Evolutionary conservation across 345 rosid genomes (phyloP), one percentile per base, ranked within the genome.

Genomic region (Gossypium stocksii): DNA sequence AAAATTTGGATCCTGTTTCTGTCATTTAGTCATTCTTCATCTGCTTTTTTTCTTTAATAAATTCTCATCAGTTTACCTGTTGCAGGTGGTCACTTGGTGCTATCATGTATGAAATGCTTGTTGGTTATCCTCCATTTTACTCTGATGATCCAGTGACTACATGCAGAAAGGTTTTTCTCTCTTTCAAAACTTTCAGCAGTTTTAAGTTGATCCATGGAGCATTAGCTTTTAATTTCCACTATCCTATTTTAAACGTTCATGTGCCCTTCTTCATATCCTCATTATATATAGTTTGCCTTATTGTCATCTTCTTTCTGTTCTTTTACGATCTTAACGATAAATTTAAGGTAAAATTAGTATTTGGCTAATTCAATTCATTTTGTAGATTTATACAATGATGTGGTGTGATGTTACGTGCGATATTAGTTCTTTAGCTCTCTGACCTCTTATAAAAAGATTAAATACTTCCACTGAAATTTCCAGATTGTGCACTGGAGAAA

Each of bases 401-500:
- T 65, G 69, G 19, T 19, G 16, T 44, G n/a, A 51, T 51, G 56
- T 51, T 51, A 15, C 4, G 9, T 64, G 69, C 43, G 51, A 43
- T 41, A 2, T 56, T 20, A 51, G 25, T 51, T 49, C 3, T 27
- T 23, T 49, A 49, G 22, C 72, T 49, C 23, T 27, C 72, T 71
- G 23, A 27, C 52, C 25, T 43, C 29, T 23, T 46, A 63, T 46
- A 67, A 19, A 19, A 67, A 58, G 16, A 13, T 27, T 72, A 29
- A 66, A n/a, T 51, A 17, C 51, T 49, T 12, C 11, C 25, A 56
- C 9, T 20, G 14, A 56, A 56, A 19, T 56, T 56, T 56, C 59
- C 86, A 92, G 97, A 94, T 94, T 77, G 94, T 92, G 77, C 88
- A 88, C 76, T 94, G 98, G 97, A 87, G 81, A 83, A 87, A 81